Conservation (phyloP, 2,329 filamentous ascomycete species). For the Colletotrichum sp. region DNA sequence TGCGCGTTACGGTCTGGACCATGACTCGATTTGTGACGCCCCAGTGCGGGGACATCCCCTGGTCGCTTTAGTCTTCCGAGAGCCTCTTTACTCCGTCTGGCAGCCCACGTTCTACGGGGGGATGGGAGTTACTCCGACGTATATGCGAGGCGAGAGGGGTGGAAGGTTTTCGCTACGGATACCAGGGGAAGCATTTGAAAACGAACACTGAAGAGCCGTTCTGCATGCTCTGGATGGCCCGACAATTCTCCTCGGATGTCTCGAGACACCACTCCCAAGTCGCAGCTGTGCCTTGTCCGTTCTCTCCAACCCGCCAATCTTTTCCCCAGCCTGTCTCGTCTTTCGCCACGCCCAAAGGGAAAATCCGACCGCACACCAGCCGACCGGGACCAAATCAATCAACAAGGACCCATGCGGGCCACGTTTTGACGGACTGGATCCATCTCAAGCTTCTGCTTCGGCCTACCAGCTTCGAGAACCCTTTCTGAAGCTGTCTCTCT, state of each 20-base stretch:
- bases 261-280: neutral
- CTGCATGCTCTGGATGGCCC: neutral
- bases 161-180: neutral
- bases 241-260: conserved; percentile 19
- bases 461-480: neutral
- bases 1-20: neutral
- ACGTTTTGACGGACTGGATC: neutral
- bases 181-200: neutral
- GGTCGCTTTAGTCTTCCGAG: neutral
- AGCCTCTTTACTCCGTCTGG: neutral
- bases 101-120: neutral
- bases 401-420: neutral
- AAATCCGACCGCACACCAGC: neutral
- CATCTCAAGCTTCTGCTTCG: neutral
- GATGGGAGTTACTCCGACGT: conserved; percentile 7
- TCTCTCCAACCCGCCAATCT: neutral
- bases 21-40: conserved; percentile 9
- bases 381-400: neutral
- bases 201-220: neutral
- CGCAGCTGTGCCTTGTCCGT: neutral
- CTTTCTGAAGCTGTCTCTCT: neutral
- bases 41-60: conserved; percentile 5
- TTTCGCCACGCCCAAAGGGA: neutral
- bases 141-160: neutral
- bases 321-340: neutral